Evolutionary conservation across 352 stramenopile species (phyloP).

Genomic region (Pythium dissimile): DNA sequence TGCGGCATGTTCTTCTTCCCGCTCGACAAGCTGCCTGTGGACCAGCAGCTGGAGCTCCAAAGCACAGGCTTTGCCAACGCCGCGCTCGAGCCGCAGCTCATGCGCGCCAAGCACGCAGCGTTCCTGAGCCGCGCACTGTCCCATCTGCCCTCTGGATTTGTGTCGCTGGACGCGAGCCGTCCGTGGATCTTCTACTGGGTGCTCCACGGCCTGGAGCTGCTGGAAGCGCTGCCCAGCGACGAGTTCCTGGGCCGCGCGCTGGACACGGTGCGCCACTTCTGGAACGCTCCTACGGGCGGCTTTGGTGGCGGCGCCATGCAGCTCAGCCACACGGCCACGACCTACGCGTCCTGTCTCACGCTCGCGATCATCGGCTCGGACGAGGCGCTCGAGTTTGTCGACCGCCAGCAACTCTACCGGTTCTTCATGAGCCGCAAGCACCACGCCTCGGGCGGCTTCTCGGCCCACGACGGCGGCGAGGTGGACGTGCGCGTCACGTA

Average conservation of each 20-base stretch:
- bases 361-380: slow-evolving; percentile 91
- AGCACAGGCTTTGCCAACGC: slow-evolving; percentile 77
- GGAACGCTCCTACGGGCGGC: slow-evolving; percentile 67
- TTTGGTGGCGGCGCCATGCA: slow-evolving; percentile 94
- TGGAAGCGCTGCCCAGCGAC: slow-evolving; percentile 68
- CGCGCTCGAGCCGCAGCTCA: slow-evolving; percentile 61
- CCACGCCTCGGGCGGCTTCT: slow-evolving; percentile 85
- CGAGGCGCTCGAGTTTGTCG: slow-evolving; percentile 69
- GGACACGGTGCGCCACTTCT: slow-evolving; percentile 63
- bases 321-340: slow-evolving; percentile 87
- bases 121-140: slow-evolving; percentile 77
- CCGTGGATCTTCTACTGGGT: slow-evolving; percentile 99
- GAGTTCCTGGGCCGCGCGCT: slow-evolving; percentile 41
- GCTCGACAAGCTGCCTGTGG: slow-evolving; percentile 59
- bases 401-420: slow-evolving; percentile 77
- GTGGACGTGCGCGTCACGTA: slow-evolving; percentile 97
- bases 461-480: slow-evolving; percentile 97
- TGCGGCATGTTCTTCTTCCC: slow-evolving; percentile 92
- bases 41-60: slow-evolving; percentile 85
- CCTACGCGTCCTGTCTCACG: slow-evolving; percentile 94
- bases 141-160: slow-evolving; percentile 75
- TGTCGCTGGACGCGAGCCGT: slow-evolving; percentile 92
- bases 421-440: slow-evolving; percentile 92
- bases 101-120: slow-evolving; percentile 79
- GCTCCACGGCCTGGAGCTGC: slow-evolving; percentile 92